These are phyloP conservation scores for Myriosclerotinia curreyana DNA, from an alignment of 2,329 filamentous ascomycete genomes.

Conservation along the genomic window DNA sequence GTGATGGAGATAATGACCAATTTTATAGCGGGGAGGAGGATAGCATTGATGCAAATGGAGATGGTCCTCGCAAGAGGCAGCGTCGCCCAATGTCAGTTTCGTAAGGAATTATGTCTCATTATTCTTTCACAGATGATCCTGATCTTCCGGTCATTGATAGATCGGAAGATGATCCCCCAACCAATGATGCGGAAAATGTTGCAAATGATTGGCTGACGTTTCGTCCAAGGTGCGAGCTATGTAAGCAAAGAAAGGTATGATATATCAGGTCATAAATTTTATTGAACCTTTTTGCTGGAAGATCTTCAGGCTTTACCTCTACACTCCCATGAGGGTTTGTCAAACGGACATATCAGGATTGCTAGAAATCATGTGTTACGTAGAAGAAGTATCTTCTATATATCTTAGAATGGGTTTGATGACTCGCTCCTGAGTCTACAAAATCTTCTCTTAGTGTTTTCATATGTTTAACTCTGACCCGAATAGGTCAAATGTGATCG, in stretches of 20 bases:
- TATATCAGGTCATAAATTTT: neutral
- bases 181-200: slow-evolving; percentile 20
- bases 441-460: neutral
- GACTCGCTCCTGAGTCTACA: neutral
- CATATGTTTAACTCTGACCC: slow-evolving; percentile 24
- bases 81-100: slow-evolving; percentile 49
- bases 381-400: slow-evolving; percentile 10
- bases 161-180: slow-evolving; percentile 24
- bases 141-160: slow-evolving; percentile 26
- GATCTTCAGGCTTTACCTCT: neutral
- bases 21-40: slow-evolving; percentile 37
- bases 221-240: slow-evolving; percentile 64
- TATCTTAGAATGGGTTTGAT: neutral
- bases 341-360: neutral
- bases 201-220: slow-evolving; percentile 38
- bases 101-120: slow-evolving; percentile 41
- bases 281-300: neutral
- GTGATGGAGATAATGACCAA: slow-evolving; percentile 36
- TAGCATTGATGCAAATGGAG: slow-evolving; percentile 38
- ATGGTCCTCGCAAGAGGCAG: slow-evolving; percentile 45
- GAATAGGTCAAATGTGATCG: slow-evolving; percentile 70
- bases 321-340: neutral
- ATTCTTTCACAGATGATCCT: slow-evolving; percentile 27
- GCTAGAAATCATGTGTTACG: neutral
- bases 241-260: slow-evolving; percentile 74